Conservation (phyloP, 2,329 filamentous ascomycete species). For the Diaporthe ampelina region DNA sequence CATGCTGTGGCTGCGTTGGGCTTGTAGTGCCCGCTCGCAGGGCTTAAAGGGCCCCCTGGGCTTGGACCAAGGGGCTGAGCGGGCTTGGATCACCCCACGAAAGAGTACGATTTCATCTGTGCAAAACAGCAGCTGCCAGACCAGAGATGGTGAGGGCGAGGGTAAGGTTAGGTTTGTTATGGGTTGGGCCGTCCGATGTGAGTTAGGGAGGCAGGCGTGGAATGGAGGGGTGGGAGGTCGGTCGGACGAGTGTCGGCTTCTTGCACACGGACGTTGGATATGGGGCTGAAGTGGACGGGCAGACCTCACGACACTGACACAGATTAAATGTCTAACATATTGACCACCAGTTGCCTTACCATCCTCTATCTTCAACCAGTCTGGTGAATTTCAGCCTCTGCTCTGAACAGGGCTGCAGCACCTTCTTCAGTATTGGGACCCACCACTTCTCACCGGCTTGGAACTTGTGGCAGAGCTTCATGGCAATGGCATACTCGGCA, state of each 20-base stretch:
- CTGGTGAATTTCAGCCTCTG: conserved; percentile 9
- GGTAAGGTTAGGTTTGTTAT: not conserved
- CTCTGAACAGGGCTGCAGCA: conserved; percentile 7
- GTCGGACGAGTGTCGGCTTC: conserved; percentile 5
- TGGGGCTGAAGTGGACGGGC: too few relatives aligned
- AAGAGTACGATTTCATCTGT: not conserved
- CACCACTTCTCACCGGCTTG: conserved; percentile 36
- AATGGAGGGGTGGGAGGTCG: not conserved
- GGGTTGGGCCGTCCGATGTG: conserved; percentile 18
- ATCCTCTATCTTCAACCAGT: conserved; percentile 13
- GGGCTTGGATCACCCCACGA: not conserved
- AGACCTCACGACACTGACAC: too few relatives aligned
- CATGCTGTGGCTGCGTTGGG: conserved; percentile 26
- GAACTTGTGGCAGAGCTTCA: conserved; percentile 19
- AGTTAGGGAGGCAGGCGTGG: not conserved
- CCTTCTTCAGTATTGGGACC: conserved; percentile 25
- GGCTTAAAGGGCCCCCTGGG: too few relatives aligned
- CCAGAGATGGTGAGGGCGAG: not conserved
- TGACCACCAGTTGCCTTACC: not conserved
- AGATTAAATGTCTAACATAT: too few relatives aligned
- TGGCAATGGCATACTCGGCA: conserved; percentile 40
- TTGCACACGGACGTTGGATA: conserved; percentile 1
- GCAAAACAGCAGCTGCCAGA: not conserved
- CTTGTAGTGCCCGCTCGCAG: too few relatives aligned
- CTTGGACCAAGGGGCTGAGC: conserved; percentile 15